A percentile compares a stretch with the other conserved stretches of the same genome.
phyloP scores from a whole-genome alignment of 768 basidiomycete species.

The Pulveroboletus sp. region DNA sequence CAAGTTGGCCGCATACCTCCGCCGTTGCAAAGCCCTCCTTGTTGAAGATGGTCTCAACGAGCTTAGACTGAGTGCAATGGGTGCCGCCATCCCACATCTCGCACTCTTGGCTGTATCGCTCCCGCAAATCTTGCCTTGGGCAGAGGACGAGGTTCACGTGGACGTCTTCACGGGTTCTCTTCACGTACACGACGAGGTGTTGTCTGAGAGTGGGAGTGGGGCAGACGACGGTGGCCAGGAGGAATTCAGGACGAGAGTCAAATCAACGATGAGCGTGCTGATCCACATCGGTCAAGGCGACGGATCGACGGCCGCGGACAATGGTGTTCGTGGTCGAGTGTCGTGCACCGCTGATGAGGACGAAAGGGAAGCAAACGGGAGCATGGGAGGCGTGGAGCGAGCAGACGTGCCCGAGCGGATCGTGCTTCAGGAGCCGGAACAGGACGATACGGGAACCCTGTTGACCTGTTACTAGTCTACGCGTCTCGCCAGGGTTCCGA shows the following conservation, averaged over 20 bases:
- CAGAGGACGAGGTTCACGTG: slow-evolving; percentile 55
- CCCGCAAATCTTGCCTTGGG: slow-evolving; percentile 66
- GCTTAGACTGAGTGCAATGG: slow-evolving; percentile 76
- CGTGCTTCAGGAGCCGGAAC: slow-evolving; percentile 41
- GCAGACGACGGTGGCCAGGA: slow-evolving; percentile 57
- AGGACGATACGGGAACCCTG: slow-evolving; percentile 36
- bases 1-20: slow-evolving; percentile 64
- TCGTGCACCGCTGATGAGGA: slow-evolving; percentile 2
- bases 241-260: slow-evolving; percentile 54
- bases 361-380: slow-evolving; percentile 7
- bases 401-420: slow-evolving; percentile 20
- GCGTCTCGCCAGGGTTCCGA: neutral
- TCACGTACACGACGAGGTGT: slow-evolving; percentile 72
- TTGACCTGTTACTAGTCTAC: slow-evolving; percentile 6
- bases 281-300: slow-evolving; percentile 63
- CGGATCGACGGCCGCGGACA: slow-evolving; percentile 23
- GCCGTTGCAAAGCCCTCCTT: slow-evolving; percentile 69
- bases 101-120: slow-evolving; percentile 65
- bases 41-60: slow-evolving; percentile 76
- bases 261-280: slow-evolving; percentile 60
- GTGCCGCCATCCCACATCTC: slow-evolving; percentile 83
- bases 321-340: slow-evolving; percentile 1
- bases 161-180: slow-evolving; percentile 66
- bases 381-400: slow-evolving; percentile 2
- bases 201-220: slow-evolving; percentile 42